Evolutionary conservation across 2,329 filamentous ascomycete genomes (phyloP), one percentile per base, ranked within the genome.

Genomic region (Diplodia intermedia): DNA sequence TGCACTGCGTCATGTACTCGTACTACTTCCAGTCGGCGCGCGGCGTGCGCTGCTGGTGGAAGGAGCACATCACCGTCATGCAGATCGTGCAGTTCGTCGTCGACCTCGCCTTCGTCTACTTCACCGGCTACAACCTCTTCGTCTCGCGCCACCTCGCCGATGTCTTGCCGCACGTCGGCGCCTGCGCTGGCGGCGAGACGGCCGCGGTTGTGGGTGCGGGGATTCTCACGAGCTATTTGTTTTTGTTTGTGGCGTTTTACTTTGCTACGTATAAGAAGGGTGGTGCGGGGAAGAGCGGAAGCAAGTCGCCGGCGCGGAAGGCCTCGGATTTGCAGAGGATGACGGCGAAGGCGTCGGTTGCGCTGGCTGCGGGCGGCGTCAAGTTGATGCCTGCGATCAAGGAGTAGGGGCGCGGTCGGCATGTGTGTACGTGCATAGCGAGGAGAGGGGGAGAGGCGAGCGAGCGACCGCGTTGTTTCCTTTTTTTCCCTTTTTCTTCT

Each of bases 1-100:
- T 98, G 67, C 94, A 98, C 83, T 94, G 98, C 69, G 91, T 97
- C 79, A 98, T 98, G 94, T 98, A 98, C 90, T 97, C 94, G 94
- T 98, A 98, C 89, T 98, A 98, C 88, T 98, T 98, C 90, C 94
- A 98, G 87, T 94, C 92, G 77, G 94, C 94, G 67, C 93, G 94
- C 74, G 95, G 95, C 74, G 89, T 98, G 81, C 90, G 90, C 77
- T 95, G 97, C 83, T 97, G 94, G 94, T 98, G 94, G 94, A 98
- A 98, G 91, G 92, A 97, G 84, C 98, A 94, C 91, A 96, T 98
- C 79, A 98, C 94, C 75, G 91, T 94, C 78, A 91, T 97, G 78
- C 94, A 98, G 83, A 98, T 98, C 81, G 89, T 92, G 75, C 94
- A 98, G 81, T 98, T 98, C 84, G 88, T 98, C 79, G 94, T 98